Percentiles rank a stretch among this genome's conserved stretches.
Conservation (phyloP, 148 eudicot species). For the Spergularia marina region DNA sequence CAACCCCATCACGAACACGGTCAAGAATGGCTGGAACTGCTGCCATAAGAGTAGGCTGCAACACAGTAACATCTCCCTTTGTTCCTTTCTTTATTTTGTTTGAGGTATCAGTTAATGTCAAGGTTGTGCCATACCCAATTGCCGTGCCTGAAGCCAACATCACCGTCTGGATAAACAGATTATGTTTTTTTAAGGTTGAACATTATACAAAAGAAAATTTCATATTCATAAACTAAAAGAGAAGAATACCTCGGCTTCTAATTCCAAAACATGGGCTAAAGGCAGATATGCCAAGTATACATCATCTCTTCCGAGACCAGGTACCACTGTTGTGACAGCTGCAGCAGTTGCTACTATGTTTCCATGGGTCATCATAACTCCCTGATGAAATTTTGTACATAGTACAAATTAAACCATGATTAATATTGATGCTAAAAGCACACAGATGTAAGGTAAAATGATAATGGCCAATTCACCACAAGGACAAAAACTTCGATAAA, state of each 20-base stretch:
- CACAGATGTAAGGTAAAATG: not conserved
- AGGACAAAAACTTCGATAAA: not conserved
- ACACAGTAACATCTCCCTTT: constrained; percentile 74
- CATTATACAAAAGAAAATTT: not conserved
- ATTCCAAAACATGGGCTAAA: constrained; percentile 90
- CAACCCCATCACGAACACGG: constrained; percentile 92
- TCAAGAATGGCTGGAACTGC: constrained; percentile 96
- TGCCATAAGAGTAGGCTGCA: constrained; percentile 93
- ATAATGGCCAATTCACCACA: not conserved
- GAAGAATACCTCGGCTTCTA: constrained; percentile 86
- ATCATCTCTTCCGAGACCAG: constrained; percentile 65
- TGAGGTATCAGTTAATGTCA: constrained; percentile 90
- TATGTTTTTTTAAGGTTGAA: not conserved
- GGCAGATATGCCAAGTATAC: constrained; percentile 85
- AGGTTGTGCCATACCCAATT: constrained; percentile 86
- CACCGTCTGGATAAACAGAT: constrained; percentile 54
- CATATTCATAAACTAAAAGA: not conserved
- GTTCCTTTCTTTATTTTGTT: constrained; percentile 95
- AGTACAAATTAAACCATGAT: not conserved
- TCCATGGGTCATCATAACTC: constrained; percentile 96
- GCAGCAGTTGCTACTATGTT: constrained; percentile 91
- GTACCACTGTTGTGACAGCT: constrained; percentile 80
- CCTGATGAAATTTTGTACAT: constrained; percentile 36
- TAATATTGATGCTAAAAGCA: not conserved
- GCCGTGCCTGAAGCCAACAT: constrained; percentile 71